Evolutionary conservation across 1,139 yeast species (phyloP), one percentile per base, ranked within the genome.

Genomic region (Magnusiomyces fungicola): DNA sequence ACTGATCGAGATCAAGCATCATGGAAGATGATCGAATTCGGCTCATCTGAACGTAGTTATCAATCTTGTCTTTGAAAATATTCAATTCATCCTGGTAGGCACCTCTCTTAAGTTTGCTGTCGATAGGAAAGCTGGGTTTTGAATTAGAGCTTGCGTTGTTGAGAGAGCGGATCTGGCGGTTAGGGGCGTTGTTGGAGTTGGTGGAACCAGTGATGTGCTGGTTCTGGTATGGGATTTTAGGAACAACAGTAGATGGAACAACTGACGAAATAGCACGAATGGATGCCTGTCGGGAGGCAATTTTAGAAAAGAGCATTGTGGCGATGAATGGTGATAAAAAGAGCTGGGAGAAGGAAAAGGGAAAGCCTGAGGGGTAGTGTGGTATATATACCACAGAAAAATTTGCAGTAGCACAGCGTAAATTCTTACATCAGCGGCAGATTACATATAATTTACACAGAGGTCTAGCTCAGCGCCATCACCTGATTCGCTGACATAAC

Each of bases 1-100:
- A 63, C 25, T 53, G 56, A 23, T 53, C 53, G 30, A 60, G 57
- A 46, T 61, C 64, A 21, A 50, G 19, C 21, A 51, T 46, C 43
- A 48, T 40, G 21, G 45, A 48, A n/a, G 53, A 34, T 1, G 48
- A 36, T 18, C 51, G 42, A 23, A 48, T 46, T 18, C 47, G 49
- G 38, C 23, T 46, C 39, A 48, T 37, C 18, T 47, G 50, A 10
- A 47, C 44, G 33, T 46, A 46, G 42, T 38, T 43, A 45, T 44
- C 48, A 39, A 51, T 40, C 42, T 51, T 51, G 29, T 50, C 52
- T 19, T 50, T 46, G 38, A 50, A 50, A 3, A 32, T n/a, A 23
- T 45, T 32, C 7, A 45, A 22, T 23, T 48, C 48, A 19, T 48
- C 48, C 18, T 45, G 46, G 25, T 45, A 48, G 23, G 46, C 48